Conservation (phyloP, 352 stramenopile genomes). For the Pythium brachiatum region DNA sequence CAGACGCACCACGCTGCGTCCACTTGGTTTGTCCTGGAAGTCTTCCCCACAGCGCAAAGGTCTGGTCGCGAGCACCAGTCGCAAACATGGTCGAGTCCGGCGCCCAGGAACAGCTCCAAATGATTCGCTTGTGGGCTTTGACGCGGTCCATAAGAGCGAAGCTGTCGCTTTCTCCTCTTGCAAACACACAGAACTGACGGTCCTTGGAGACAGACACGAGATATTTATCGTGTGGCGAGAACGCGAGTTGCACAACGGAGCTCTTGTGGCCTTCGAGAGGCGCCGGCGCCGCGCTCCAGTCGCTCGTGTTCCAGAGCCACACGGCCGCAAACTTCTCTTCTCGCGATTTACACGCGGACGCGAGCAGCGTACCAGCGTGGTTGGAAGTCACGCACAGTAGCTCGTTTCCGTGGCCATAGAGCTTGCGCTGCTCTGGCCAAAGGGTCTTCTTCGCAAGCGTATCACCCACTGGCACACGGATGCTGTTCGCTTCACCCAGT, state of each 20-base stretch:
- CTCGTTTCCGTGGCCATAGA: slow-evolving; percentile 81
- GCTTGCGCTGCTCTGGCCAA: slow-evolving; percentile 72
- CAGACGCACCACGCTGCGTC: slow-evolving; percentile 15
- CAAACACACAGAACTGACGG: slow-evolving; percentile 67
- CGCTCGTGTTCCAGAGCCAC: slow-evolving; percentile 60
- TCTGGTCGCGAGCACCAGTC: slow-evolving; percentile 66
- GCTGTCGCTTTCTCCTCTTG: slow-evolving; percentile 22
- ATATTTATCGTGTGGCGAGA: slow-evolving; percentile 58
- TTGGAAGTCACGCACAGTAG: slow-evolving; percentile 66
- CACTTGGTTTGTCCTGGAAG: slow-evolving; percentile 16
- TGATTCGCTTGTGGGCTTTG: slow-evolving; percentile 76
- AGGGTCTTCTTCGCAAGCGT: slow-evolving; percentile 61
- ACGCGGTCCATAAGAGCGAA: slow-evolving; percentile 44
- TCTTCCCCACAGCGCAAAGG: slow-evolving; percentile 49
- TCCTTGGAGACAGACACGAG: slow-evolving; percentile 74
- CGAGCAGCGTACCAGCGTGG: slow-evolving; percentile 46
- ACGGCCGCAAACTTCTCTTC: slow-evolving; percentile 63
- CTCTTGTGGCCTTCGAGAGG: slow-evolving; percentile 72
- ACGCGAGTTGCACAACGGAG: slow-evolving; percentile 74
- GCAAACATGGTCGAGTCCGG: slow-evolving; percentile 55
- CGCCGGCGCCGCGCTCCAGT: slow-evolving; percentile 45
- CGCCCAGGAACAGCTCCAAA: slow-evolving; percentile 78
- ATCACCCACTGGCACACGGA: slow-evolving; percentile 58
- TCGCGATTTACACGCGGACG: slow-evolving; percentile 72
- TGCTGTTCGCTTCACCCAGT: slow-evolving; percentile 9